A percentile compares a stretch with the other conserved stretches of the same genome.
Conservation (phyloP, 495 filamentous ascomycete genomes). For the Aspergillus coremiiformis region DNA sequence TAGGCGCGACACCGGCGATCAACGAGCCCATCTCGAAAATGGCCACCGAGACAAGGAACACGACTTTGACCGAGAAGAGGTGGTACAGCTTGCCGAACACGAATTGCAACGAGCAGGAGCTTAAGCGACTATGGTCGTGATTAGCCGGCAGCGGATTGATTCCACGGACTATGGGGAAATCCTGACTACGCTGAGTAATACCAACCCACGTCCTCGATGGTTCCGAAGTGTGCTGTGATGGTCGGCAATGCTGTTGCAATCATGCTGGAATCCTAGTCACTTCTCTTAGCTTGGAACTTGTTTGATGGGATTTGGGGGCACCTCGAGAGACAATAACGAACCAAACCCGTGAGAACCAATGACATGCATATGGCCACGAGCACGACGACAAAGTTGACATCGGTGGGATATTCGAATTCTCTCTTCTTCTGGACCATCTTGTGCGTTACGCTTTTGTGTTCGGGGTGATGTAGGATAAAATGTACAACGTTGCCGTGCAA, state of each 20-base stretch:
- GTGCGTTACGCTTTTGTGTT: background rate
- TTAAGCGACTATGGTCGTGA: background rate
- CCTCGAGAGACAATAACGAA: background rate
- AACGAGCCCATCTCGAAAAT: slow-evolving; percentile 25
- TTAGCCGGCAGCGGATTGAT: background rate
- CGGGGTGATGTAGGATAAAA: background rate
- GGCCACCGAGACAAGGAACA: slow-evolving; percentile 17
- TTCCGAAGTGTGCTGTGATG: slow-evolving; percentile 22
- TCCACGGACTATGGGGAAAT: background rate
- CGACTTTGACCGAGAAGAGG: slow-evolving; percentile 20
- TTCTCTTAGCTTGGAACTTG: background rate
- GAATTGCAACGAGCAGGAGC: slow-evolving; percentile 25
- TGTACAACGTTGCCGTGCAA: no score
- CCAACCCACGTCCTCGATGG: slow-evolving; percentile 23
- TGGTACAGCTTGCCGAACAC: slow-evolving; percentile 28
- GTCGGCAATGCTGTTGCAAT: slow-evolving; percentile 25
- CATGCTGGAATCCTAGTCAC: slow-evolving; percentile 17
- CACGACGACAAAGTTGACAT: background rate
- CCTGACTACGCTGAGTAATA: slow-evolving; percentile 22
- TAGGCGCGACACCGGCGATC: slow-evolving; percentile 22
- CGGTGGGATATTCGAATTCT: background rate
- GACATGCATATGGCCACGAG: background rate
- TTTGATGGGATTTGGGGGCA: background rate
- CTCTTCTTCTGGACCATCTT: background rate
- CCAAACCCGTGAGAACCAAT: background rate